These are phyloP conservation scores for Populus alba DNA, from an alignment of 345 rosid genomes.

Conservation along the genomic window DNA sequence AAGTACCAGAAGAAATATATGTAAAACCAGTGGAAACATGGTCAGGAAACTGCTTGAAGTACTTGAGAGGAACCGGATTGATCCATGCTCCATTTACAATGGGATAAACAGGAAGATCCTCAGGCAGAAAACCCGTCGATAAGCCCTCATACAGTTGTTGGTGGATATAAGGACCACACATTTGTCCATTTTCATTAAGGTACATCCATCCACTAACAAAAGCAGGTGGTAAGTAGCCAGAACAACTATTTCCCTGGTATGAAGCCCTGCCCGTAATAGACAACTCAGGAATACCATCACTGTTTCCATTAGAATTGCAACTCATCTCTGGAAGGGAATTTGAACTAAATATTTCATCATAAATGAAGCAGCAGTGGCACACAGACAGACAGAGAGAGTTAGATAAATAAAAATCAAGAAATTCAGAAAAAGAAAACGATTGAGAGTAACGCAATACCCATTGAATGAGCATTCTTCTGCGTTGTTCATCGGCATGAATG, in stretches of 20 bases:
- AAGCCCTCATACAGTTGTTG: conserved; percentile 81
- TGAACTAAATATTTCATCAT: conserved; percentile 37
- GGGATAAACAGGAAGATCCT: conserved; percentile 85
- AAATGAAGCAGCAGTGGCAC: conserved; percentile 28
- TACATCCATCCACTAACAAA: conserved; percentile 90
- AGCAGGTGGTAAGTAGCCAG: conserved; percentile 33
- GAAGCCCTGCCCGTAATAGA: conserved; percentile 41
- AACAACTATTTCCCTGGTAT: conserved; percentile 35
- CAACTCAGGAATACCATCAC: conserved; percentile 44
- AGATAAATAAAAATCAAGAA: conserved; percentile 1
- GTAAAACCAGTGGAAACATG: conserved; percentile 83
- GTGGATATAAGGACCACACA: conserved; percentile 94
- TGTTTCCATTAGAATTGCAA: conserved; percentile 62
- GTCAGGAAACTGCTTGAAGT: conserved; percentile 83
- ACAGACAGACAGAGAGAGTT: conserved; percentile 30
- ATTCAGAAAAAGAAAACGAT: neutral
- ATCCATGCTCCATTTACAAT: conserved; percentile 52
- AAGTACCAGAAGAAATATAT: conserved; percentile 39
- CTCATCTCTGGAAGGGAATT: conserved; percentile 44
- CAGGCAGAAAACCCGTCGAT: conserved; percentile 76
- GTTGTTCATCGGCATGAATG: conserved; percentile 20
- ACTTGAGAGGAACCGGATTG: conserved; percentile 72
- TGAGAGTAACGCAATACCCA: conserved; percentile 32
- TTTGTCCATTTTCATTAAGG: conserved; percentile 68
- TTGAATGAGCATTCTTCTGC: conserved; percentile 30